Percentiles rank a stretch among this genome's conserved stretches.
phyloP scores from a whole-genome alignment of 1,139 yeast genomes.

The Petasospora fabianii region DNA sequence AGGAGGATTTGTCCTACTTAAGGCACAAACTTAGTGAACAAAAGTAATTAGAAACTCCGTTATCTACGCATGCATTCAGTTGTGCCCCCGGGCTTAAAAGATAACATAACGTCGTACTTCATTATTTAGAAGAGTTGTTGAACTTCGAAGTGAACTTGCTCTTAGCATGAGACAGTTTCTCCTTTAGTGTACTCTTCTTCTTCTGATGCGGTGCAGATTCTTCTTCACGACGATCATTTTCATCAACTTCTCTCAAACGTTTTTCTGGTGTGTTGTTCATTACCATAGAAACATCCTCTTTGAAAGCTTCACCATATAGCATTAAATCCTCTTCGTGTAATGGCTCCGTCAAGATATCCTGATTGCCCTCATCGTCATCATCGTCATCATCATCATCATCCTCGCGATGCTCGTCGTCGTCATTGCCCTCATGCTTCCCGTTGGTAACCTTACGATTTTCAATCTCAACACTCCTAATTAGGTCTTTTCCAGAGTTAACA shows the following conservation, averaged over 20 bases:
- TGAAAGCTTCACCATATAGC: constrained; percentile 10
- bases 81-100: too few relatives aligned
- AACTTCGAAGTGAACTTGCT: too few relatives aligned
- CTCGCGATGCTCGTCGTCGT: constrained; percentile 26
- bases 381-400: neutral
- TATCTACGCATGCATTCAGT: too few relatives aligned
- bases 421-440: constrained; percentile 16
- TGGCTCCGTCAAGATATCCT: constrained; percentile 19
- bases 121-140: too few relatives aligned
- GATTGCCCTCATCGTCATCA: constrained; percentile 20
- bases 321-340: constrained; percentile 17
- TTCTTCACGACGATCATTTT: constrained; percentile 2
- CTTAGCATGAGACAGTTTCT: too few relatives aligned
- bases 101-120: too few relatives aligned
- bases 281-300: constrained; percentile 6
- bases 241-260: constrained; percentile 20
- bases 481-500: constrained; percentile 31
- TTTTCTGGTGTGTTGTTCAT: constrained; percentile 16
- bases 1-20: constrained; percentile 23
- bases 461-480: constrained; percentile 25
- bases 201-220: constrained; percentile 7
- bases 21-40: constrained; percentile 18
- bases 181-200: constrained; percentile 22
- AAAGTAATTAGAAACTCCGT: too few relatives aligned
- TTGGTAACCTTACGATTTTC: constrained; percentile 16